Percentiles rank a stretch among this genome's conserved stretches.
phyloP scores from a whole-genome alignment of 208 protist species.

The Leishmania braziliensis region DNA sequence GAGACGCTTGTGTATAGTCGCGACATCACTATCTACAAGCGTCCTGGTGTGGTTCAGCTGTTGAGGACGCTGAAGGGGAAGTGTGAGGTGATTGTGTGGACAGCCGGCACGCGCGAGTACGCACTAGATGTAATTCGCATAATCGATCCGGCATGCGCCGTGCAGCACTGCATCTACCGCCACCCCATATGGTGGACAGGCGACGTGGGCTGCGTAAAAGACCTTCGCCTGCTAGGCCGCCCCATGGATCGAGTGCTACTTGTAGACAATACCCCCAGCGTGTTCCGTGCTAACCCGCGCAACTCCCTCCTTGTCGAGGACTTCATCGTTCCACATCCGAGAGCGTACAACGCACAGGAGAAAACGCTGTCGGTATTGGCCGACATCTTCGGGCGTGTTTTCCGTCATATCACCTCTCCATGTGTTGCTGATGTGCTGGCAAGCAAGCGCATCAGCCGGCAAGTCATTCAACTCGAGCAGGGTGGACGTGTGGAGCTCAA shows the following conservation, averaged over 20 bases:
- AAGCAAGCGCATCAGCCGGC: constrained; percentile 35
- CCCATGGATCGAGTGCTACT: constrained; percentile 77
- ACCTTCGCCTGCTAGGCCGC: constrained; percentile 81
- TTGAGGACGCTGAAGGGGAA: constrained; percentile 63
- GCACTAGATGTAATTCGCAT: constrained; percentile 67
- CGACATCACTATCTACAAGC: constrained; percentile 52
- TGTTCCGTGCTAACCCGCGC: constrained; percentile 72
- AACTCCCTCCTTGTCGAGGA: constrained; percentile 76
- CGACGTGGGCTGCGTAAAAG: constrained; percentile 74
- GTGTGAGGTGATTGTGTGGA: constrained; percentile 88
- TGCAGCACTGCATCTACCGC: constrained; percentile 76
- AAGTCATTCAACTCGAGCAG: constrained; percentile 27
- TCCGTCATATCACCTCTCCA: constrained; percentile 29
- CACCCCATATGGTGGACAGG: constrained; percentile 73
- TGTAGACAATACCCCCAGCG: constrained; percentile 87
- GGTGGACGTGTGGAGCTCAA: constrained; percentile 31
- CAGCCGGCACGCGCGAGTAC: constrained; percentile 78
- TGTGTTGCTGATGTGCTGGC: constrained; percentile 30
- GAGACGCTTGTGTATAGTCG: constrained; percentile 88
- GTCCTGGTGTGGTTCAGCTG: constrained; percentile 60
- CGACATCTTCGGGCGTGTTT: constrained; percentile 48
- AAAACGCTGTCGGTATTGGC: constrained; percentile 35
- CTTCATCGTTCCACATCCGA: constrained; percentile 46
- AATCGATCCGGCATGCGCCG: constrained; percentile 59
- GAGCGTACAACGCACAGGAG: constrained; percentile 33